Base-by-base conservation (phyloP, 345 rosid genomes). In the Gossypium australe region DNA sequence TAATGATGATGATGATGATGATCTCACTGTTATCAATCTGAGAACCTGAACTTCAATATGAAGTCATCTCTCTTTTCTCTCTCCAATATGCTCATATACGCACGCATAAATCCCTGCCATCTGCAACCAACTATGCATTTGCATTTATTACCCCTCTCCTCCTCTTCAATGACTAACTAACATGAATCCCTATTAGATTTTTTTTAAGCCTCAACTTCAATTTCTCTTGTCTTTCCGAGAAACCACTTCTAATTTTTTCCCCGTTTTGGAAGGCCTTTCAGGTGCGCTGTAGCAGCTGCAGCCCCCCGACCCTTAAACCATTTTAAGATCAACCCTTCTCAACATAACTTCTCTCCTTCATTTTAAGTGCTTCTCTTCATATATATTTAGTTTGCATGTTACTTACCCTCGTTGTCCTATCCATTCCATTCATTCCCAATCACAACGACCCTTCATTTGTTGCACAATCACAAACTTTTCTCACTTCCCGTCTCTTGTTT, bases 41-140 rank as follows among this genome's bases (percentile, higher is more conserved):
- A 51, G 38, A 73, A 60, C 70, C 52, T 66, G 52, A 66, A n/a
- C 41, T 6, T 34, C 41, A 34, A 34, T 34, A 34, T 5, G 41
- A 34, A 34, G 25, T 3, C 45, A 34, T 63, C 13, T n/a, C 25
- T 43, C 9, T 0, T n/a, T 11, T 66, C 52, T 47, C 55, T 67
- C 58, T 48, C 58, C 22, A 68, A 48, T 68, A 49, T 70, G 73
- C 48, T 70, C 73, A 59, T 82, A 77, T 73, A 67, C 76, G 83
- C 87, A 86, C 87, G 85, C 85, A 80, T 82, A 79, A 81, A 72
- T 84, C 86, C 67, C 71, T 80, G 77, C 29, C 63, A 11, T 58
- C 73, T 43, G 24, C 58, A 69, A 63, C 74, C 75, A 34, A 59
- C 74, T 67, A 74, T 60, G 63, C 84, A 67, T 77, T 77, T 62